These are phyloP conservation scores for Mortierella sp. DNA, from an alignment of 371 early-diverging fungal species.

Conservation along the genomic window DNA sequence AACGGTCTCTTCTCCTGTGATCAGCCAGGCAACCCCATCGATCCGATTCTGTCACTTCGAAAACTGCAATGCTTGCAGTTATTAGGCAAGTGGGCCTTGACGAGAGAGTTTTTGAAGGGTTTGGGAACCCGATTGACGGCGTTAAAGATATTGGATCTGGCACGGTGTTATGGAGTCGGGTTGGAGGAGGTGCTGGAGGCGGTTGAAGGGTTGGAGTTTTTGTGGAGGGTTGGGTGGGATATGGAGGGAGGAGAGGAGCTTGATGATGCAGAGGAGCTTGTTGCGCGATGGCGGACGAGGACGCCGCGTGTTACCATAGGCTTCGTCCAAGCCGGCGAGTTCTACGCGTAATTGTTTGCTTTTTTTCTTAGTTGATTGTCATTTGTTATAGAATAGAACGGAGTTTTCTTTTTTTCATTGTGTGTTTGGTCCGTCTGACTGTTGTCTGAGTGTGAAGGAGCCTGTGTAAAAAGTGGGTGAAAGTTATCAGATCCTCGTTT, in stretches of 20 bases:
- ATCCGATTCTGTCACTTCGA: constrained; percentile 26
- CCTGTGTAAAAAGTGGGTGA: too few relatives aligned
- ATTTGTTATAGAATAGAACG: neutral
- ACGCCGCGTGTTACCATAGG: constrained; percentile 32
- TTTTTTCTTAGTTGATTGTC: neutral
- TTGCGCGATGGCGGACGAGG: constrained; percentile 16
- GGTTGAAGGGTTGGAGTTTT: constrained; percentile 26
- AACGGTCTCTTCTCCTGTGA: constrained; percentile 46
- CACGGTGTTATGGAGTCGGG: constrained; percentile 32
- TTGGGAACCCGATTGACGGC: constrained; percentile 23
- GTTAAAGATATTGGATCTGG: constrained; percentile 48
- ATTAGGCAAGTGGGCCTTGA: constrained; percentile 36
- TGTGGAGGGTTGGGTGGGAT: constrained; percentile 52
- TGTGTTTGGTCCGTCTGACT: too few relatives aligned
- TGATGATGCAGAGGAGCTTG: constrained; percentile 1
- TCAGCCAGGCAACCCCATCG: constrained; percentile 29
- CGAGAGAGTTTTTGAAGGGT: constrained; percentile 19
- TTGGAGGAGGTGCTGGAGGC: constrained; percentile 34
- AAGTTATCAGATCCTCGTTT: too few relatives aligned
- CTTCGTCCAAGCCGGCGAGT: constrained; percentile 30
- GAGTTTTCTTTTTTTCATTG: neutral
- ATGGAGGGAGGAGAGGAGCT: constrained; percentile 12
- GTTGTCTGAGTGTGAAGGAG: too few relatives aligned
- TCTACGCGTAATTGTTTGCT: constrained; percentile 1
- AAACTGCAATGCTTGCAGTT: constrained; percentile 44